Base-by-base conservation (phyloP, 2,329 filamentous ascomycete genomes). In the Paecilomyces dactylethromorphus region DNA sequence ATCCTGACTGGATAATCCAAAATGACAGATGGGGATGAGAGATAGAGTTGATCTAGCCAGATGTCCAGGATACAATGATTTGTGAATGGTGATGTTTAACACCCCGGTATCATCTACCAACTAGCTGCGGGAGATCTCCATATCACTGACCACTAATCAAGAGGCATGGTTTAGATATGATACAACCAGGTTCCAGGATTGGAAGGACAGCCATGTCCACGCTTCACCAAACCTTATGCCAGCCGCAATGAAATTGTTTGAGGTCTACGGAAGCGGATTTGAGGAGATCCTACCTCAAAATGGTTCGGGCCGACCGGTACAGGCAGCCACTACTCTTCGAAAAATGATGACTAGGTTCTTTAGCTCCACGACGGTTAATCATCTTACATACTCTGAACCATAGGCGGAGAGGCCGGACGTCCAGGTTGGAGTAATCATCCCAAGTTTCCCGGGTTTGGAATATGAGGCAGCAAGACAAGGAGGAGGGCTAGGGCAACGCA, bases 401-500 rank as follows among this genome's bases (percentile, higher is more conserved):
- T 8, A 6, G 18, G 15, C 21, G 39, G 7, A 45, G 39, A 45
- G 39, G n/a, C 39, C 21, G 13, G 39, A 45, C 2, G 26, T 29
- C 26, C 26, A 29, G 7, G 26, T 29, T 29, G 39, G n/a, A 45
- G 39, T 45, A n/a, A 45, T 18, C 8, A 18, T 45, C 39, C 32
- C 39, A 45, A 21, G 39, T 45, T 18, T 18, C n/a, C 22, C 22
- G 12, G 52, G 11, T 26, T 26, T 6, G 39, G 39, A 26, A 21
- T 56, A 50, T 15, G 10, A 12, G 50, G 22, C 22, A 12, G 22
- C 24, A 54, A 58, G 52, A 29, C 29, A 24, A 35, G 54, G 22
- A 55, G n/a, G 35, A 63, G 61, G 61, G 61, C 56, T 62, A 60
- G 56, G 58, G 56, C 33, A 39, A 45, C 56, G 61, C 61, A 61